phyloP scores from a whole-genome alignment of 352 stramenopile genomes.

The Pythium periplocum region DNA sequence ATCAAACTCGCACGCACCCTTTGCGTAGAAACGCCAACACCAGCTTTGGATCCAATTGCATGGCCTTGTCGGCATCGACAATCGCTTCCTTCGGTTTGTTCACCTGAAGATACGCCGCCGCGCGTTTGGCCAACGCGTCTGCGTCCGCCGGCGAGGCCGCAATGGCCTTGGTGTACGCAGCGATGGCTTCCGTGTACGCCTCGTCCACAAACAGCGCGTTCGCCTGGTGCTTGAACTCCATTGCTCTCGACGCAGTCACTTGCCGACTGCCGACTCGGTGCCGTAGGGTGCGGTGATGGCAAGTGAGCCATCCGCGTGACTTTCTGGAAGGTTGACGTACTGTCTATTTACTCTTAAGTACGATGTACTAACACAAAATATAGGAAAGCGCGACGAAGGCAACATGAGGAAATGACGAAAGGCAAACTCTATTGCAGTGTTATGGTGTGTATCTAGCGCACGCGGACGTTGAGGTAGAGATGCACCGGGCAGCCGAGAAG shows the following conservation, averaged over 20 bases:
- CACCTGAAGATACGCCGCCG: conserved; percentile 64
- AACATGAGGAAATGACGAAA: too few species aligned
- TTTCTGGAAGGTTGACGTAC: conserved; percentile 9
- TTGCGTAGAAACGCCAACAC: conserved; percentile 65
- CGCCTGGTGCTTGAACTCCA: conserved; percentile 67
- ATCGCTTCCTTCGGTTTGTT: conserved; percentile 48
- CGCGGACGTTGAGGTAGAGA: conserved; percentile 82
- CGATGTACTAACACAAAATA: conserved; percentile 1
- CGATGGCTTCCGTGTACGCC: conserved; percentile 54
- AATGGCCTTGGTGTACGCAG: conserved; percentile 45
- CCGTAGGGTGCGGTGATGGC: too few species aligned
- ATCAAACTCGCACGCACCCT: conserved; percentile 33
- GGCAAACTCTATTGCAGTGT: too few species aligned
- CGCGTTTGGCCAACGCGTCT: conserved; percentile 61
- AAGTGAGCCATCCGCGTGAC: neutral
- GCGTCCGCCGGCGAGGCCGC: conserved; percentile 31
- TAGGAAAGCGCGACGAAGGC: neutral
- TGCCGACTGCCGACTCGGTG: neutral
- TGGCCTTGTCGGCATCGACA: conserved; percentile 41
- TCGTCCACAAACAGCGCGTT: conserved; percentile 87
- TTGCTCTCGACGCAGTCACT: conserved; percentile 11
- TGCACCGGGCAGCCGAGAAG: conserved; percentile 69
- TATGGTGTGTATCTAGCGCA: conserved; percentile 24
- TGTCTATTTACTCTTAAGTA: neutral
- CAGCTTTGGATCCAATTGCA: conserved; percentile 43